Conservation (phyloP, 257 asterid genomes). For the Przewalskia tangutica region DNA sequence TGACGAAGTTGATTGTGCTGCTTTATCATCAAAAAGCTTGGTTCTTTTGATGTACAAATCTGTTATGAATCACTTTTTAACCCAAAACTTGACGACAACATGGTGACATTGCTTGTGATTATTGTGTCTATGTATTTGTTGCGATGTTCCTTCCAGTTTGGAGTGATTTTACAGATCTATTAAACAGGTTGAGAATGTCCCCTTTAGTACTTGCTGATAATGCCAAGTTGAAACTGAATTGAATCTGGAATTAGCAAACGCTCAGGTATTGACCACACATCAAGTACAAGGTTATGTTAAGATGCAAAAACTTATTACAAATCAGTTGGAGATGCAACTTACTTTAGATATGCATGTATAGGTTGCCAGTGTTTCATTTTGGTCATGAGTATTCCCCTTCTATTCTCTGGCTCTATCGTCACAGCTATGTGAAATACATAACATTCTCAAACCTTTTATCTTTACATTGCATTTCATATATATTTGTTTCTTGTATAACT, state of each 20-base stretch:
- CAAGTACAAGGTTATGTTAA: background rate
- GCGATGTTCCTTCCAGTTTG: background rate
- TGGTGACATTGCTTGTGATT: background rate
- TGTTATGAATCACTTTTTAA: background rate
- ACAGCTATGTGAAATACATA: background rate
- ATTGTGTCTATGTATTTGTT: background rate
- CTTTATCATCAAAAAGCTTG: background rate
- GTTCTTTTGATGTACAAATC: slow-evolving; percentile 4
- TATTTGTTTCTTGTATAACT: background rate
- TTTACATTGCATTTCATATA: background rate
- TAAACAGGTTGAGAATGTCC: background rate
- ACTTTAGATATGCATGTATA: background rate
- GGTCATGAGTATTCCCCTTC: background rate
- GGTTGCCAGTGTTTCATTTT: background rate
- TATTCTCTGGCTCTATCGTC: background rate
- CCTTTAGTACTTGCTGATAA: background rate
- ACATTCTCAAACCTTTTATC: background rate
- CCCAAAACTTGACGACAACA: background rate
- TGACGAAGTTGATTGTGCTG: slow-evolving; percentile 2
- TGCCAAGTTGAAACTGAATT: background rate
- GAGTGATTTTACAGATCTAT: background rate
- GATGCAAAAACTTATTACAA: background rate
- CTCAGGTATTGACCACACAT: background rate
- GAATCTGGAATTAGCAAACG: background rate
- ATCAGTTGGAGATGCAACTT: background rate